Base-by-base conservation (phyloP, 148 eudicot species). In the Camellia sinensis region DNA sequence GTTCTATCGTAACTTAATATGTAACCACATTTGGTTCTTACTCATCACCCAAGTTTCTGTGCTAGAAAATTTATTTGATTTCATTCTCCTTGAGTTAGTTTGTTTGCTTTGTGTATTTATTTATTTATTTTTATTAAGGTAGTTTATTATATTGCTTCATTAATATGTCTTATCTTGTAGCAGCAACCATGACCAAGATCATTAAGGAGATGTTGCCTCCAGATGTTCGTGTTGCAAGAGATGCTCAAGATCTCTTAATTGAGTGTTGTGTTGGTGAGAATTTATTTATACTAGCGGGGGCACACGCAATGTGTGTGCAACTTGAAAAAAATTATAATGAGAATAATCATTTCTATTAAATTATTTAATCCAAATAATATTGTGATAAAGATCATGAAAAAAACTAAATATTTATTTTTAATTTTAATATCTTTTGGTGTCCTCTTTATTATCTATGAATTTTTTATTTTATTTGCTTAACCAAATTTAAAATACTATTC, bases 121-220 rank as follows among this genome's bases (percentile, higher is more conserved):
- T 5, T 48, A 4, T 48, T 48, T 48, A 0, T 48, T 5, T 48
- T 48, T 5, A 48, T 5, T 48, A 3, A 48, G 52, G 5, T 48
- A 48, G 14, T 54, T 40, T 68, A 62, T 22, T 67, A 11, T 5
- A 41, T 52, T 44, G 43, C 41, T 67, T 66, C 40, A 50, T 19
- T 81, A 50, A 82, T 77, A 37, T 44, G 22, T 71, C 53, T 75
- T 81, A 7, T 1, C 1, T 29, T 80, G 74, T 84, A 74, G 44
- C 93, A 93, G 99, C 99, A 8, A 96, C 99, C 67, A 96, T 96
- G 98, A 96, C 99, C 8, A 96, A 96, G 77, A 96, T 96, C 40
- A 96, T 96, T 75, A 96, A 96, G 87, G 99, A 96, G 90, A 96
- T 96, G 99, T 75, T 96, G 87, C 99, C 99, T 54, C 95, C 97